Evolutionary conservation across 2,329 filamentous ascomycete species (phyloP), one percentile per base, ranked within the genome.

Genomic region (Cladosporium sphaerospermum): DNA sequence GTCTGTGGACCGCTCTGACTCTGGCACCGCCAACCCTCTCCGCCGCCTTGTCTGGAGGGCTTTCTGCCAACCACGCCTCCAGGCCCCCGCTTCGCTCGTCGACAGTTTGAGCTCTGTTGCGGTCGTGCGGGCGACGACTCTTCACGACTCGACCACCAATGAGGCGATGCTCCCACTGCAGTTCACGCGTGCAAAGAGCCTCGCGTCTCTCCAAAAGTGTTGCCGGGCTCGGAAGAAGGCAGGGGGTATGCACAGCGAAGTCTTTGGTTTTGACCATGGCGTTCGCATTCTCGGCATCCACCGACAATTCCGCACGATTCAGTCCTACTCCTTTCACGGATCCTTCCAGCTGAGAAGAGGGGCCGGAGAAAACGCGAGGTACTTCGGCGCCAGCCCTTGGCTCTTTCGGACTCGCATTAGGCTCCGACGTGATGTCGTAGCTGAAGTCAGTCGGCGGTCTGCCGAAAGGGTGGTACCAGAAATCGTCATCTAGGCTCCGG

Each of bases 291-390:
- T 45, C 19, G 23, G 19, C 37, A 31, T 36, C 41, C 9, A 16
- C 11, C 3, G 48, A 44, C 16, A 44, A 13, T 18, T 51, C 36
- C 11, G 44, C 32, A 11, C 37, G 34, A 40, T 59, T 52, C 10
- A 60, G 52, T 6, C 52, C 31, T n/a, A 61, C 37, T 13, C 45
- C 49, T 9, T 49, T 54, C n/a, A 62, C 41, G 8, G 53, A 54
- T 11, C 44, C 41, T 44, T 64, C 59, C 9, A 64, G 56, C 42
- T 61, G 58, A 18, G 40, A 56, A 56, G 61, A 61, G 3, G 62
- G 61, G n/a, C 57, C 58, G 1, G 58, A 61, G 57, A 64, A 64
- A 31, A 66, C 51, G 3, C 62, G 59, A 16, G 60, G 60, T 13
- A 60, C 54, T 16, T 50, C 51, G 13, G 44, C 31, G 6, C 56